Base-by-base conservation (phyloP, 2,329 filamentous ascomycete species). In the Colletotrichum eleusines region DNA sequence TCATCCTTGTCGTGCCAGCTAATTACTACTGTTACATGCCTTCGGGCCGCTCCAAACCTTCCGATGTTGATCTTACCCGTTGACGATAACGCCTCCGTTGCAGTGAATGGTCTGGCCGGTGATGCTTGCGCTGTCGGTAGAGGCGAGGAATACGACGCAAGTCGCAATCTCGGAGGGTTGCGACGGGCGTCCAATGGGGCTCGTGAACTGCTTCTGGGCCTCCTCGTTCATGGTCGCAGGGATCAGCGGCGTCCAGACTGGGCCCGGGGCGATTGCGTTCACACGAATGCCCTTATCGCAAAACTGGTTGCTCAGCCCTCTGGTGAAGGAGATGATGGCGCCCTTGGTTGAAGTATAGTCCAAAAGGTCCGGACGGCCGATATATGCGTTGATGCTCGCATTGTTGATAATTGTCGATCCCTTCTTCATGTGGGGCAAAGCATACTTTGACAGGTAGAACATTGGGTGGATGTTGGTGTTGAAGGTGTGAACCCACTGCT, bases 391-490 rank as follows among this genome's bases (percentile, higher is more conserved):
- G 78, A 96, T 91, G 40, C 92, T 94, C 54, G 92, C 90, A 78
- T 94, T 94, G 84, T 95, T 96, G 86, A 97, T 94, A 79, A 97
- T 94, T 33, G 89, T 90, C 66, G 89, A 87, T 44, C 94, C 93
- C n/a, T 80, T 79, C 77, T 89, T 88, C 89, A 96, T 92, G 80
- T 95, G 91, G 0, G 89, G 90, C 14, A 96, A 84, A 16, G 87
- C 82, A 77, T 95, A 94, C 80, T 96, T 96, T 71, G 92, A 87
- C 44, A 95, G 84, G 82, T 90, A 95, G 85, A 94, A 96, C 83
- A 90, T 91, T 4, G 92, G 88, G 80, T 95, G 91, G 76, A 96
- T 94, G 82, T 96, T 97, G 58, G 90, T 93, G 80, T 94, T 86
- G 82, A 97, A 95, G 0, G 92, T 95, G 70, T 90, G 85, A 62